Evolutionary conservation across 2,329 filamentous ascomycete genomes (phyloP).

Genomic region (Beauveria sp.): DNA sequence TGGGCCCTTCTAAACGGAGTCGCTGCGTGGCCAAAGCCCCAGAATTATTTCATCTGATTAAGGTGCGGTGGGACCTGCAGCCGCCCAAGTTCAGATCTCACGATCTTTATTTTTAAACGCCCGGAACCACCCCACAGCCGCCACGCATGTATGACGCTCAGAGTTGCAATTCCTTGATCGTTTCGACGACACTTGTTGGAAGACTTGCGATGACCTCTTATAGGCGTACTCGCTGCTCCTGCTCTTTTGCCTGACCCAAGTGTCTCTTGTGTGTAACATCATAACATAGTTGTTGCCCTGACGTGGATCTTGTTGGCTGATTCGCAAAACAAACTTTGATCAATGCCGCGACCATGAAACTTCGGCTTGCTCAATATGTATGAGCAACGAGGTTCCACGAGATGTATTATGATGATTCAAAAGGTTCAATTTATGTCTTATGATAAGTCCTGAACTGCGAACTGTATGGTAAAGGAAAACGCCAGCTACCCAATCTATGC

Average conservation of each 20-base stretch:
- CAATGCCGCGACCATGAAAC: too few relatives aligned
- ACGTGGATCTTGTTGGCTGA: too few relatives aligned
- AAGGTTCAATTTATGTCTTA: background rate
- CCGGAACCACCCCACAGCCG: background rate
- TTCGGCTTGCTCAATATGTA: too few relatives aligned
- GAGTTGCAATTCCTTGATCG: too few relatives aligned
- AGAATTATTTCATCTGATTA: background rate
- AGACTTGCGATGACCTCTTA: too few relatives aligned
- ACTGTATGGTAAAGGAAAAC: slow-evolving; percentile 1
- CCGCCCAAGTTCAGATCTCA: slow-evolving; percentile 6
- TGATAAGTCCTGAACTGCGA: background rate
- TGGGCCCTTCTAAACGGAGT: slow-evolving; percentile 11
- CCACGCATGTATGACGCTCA: slow-evolving; percentile 1
- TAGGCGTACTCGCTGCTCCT: background rate
- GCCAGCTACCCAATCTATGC: slow-evolving; percentile 11
- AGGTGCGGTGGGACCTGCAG: slow-evolving; percentile 6
- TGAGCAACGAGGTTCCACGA: too few relatives aligned
- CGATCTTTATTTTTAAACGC: slow-evolving; percentile 5
- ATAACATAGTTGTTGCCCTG: too few relatives aligned
- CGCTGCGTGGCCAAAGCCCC: background rate
- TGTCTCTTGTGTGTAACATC: too few relatives aligned
- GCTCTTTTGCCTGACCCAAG: background rate
- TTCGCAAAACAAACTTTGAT: too few relatives aligned
- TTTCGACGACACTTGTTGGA: background rate
- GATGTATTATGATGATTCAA: background rate